These are phyloP conservation scores for Manihot esculenta DNA, from an alignment of 441 rosid genomes.

Conservation along the genomic window DNA sequence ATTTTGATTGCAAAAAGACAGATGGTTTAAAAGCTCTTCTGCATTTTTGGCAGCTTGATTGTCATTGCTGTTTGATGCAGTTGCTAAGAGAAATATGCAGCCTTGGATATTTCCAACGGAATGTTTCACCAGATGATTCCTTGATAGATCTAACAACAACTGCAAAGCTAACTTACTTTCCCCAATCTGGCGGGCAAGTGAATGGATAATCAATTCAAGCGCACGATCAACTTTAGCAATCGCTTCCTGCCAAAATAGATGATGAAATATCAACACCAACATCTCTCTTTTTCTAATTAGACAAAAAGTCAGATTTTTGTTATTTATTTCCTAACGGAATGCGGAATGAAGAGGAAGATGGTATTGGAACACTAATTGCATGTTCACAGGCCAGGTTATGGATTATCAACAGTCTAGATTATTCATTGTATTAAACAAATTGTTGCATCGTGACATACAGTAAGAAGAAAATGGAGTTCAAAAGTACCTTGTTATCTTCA, in stretches of 20 bases:
- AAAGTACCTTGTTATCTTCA: slow-evolving; percentile 34
- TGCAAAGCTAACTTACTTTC: slow-evolving; percentile 40
- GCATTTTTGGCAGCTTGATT: slow-evolving; percentile 29
- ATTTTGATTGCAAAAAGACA: slow-evolving; percentile 35
- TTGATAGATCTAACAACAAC: slow-evolving; percentile 35
- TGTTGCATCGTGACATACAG: neutral
- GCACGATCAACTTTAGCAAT: slow-evolving; percentile 28
- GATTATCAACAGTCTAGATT: neutral
- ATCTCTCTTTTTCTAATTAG: neutral
- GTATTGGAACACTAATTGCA: neutral
- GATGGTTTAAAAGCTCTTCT: slow-evolving; percentile 32
- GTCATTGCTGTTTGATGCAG: slow-evolving; percentile 29
- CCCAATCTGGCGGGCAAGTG: slow-evolving; percentile 37
- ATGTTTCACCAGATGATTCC: slow-evolving; percentile 21
- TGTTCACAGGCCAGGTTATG: neutral
- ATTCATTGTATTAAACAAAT: neutral
- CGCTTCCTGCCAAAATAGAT: slow-evolving; percentile 27
- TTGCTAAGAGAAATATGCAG: slow-evolving; percentile 36
- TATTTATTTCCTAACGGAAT: neutral
- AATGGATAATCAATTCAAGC: slow-evolving; percentile 31
- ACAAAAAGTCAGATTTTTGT: neutral
- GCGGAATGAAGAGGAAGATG: neutral
- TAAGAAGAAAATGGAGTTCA: neutral
- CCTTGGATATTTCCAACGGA: slow-evolving; percentile 35
- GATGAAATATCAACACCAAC: neutral